Evolutionary conservation across 1,284 basidiomycete species (phyloP), one percentile per base, ranked within the genome.

Genomic region (Peniophora sp.): DNA sequence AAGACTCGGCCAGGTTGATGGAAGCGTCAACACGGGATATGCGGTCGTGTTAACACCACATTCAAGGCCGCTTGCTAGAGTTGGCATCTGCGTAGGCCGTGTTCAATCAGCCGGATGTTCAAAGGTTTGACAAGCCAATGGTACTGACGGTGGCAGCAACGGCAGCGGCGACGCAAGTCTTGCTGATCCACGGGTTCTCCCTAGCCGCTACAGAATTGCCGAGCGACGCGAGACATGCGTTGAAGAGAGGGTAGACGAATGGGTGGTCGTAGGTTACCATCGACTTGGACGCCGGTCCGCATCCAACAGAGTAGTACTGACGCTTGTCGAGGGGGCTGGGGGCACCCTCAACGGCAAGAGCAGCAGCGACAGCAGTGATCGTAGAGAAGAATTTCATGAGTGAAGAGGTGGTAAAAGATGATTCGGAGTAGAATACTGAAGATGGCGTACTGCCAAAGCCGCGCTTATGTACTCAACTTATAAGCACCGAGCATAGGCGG

Each of bases 381-480:
- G 14, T 20, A 20, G 44, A 22, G 44, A 25, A 22, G 44, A 45
- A 25, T 20, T 22, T 45, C 23, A 24, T 24, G 38, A 8, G 44
- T 20, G 6, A 22, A 45, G 44, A 10, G 23, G 44, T 20, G 3
- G 19, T 3, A 45, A 22, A 45, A 45, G 8, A 20, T 3, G 23
- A 45, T 20, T 22, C 19, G 20, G 9, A 45, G 44, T 9, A 8
- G 9, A n/a, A 45, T 23, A 9, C 49, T 11, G 62, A 49, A n/a
- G 38, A 41, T 6, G n/a, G n/a, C n/a, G 27, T 12, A 6, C 27
- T 6, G 27, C 12, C 27, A 32, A 32, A 32, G 27, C 27, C 6
- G 27, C 27, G 27, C 12, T 32, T 32, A 32, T 32, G 27, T 32
- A 32, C 27, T 32, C 27, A 12, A 32, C 27, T 5, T 12, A 32